phyloP scores from a whole-genome alignment of 345 rosid species.

The Arabis hirsuta region DNA sequence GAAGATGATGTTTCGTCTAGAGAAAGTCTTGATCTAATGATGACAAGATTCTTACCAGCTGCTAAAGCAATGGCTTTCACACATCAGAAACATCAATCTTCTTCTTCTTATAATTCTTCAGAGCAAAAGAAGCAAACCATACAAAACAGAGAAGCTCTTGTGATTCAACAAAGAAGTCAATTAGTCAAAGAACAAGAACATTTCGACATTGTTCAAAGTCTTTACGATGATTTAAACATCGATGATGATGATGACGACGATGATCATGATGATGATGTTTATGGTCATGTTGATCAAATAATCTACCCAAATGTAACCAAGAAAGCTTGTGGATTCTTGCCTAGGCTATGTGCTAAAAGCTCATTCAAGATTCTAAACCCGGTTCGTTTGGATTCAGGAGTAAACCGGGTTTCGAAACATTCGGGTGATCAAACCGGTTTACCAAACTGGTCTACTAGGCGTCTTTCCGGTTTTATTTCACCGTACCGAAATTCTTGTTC shows the following conservation, averaged over 20 bases:
- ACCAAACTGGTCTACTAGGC: constrained; percentile 43
- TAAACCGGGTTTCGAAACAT: constrained; percentile 32
- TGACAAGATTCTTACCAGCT: constrained; percentile 96
- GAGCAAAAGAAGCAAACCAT: constrained; percentile 55
- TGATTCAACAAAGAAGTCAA: constrained; percentile 43
- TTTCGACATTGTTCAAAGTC: constrained; percentile 45
- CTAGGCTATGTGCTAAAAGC: constrained; percentile 72
- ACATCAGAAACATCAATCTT: constrained; percentile 55
- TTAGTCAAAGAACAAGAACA: constrained; percentile 40
- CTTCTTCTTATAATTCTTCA: constrained; percentile 46
- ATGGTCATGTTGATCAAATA: constrained; percentile 37
- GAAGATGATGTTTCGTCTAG: constrained; percentile 45
- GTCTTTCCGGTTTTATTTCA: constrained; percentile 57
- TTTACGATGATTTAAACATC: constrained; percentile 44
- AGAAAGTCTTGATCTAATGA: constrained; percentile 76
- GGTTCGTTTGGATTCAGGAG: constrained; percentile 48
- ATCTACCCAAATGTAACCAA: constrained; percentile 30
- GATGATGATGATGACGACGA: constrained; percentile 58
- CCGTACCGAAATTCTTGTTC: constrained; percentile 60
- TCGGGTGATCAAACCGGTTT: constrained; percentile 35
- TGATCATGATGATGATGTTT: constrained; percentile 45
- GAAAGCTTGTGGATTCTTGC: constrained; percentile 82
- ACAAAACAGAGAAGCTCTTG: constrained; percentile 51
- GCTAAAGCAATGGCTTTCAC: constrained; percentile 90
- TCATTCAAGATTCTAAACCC: constrained; percentile 59